Base-by-base conservation (phyloP, 2,329 filamentous ascomycete genomes). In the Penicillium sp. region DNA sequence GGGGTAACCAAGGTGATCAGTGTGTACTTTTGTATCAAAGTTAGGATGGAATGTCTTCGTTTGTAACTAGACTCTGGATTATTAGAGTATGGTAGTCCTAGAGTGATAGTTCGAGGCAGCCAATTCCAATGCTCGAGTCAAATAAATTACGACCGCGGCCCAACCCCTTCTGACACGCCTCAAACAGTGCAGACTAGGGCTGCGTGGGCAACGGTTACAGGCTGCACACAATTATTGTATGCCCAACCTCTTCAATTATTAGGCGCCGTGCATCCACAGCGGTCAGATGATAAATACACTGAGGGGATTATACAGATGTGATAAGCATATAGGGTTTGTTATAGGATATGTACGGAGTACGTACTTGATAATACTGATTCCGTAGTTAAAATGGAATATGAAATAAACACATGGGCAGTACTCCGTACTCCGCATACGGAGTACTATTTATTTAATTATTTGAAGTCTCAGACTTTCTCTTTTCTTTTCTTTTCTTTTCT, bases 211-310 rank as follows among this genome's bases (percentile, higher is more conserved):
- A 55, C 46, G 52, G 26, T 42, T 24, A 57, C 52, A 55, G 44
- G 45, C 39, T 55, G 43, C 44, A 49, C 31, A 55, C 31, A 43
- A 37, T 40, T 32, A 50, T 50, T 59, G 49, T 57, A 51, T 59
- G 57, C 57, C 57, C 57, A 59, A 59, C 57, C 53, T 44, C 42
- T 48, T 50, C 34, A 55, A 55, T 52, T 52, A 55, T 55, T 52
- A 55, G 53, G 48, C 48, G 53, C 48, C 48, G 35, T 55, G 53
- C 48, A 52, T 55, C 22, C 50, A 46, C 22, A 40, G 50, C 29
- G 44, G 51, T 53, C 53, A 52, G 53, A 55, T 55, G 53, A 53
- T 38, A 32, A 40, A 29, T 46, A 43, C 52, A 43, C 20, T 37
- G 38, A 52, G 40, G 49, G 47, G 14, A 29, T 43, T 29, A 26